These are phyloP conservation scores for Pilasporangium apinafurcum DNA, from an alignment of 352 stramenopile species.

Conservation along the genomic window DNA sequence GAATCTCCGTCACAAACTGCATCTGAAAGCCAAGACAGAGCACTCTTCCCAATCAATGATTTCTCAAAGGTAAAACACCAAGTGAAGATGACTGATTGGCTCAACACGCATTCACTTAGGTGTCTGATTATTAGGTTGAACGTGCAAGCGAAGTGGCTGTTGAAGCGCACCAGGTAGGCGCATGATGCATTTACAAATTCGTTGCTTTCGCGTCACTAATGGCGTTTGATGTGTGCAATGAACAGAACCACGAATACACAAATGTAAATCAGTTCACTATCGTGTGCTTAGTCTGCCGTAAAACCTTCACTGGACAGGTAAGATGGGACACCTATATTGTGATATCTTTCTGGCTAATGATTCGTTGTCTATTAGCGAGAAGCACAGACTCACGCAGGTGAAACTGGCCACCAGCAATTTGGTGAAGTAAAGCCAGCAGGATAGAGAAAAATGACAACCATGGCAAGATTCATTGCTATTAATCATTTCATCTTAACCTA, in stretches of 20 bases:
- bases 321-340: background rate
- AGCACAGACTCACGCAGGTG: slow-evolving; percentile 49
- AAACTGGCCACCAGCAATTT: slow-evolving; percentile 69
- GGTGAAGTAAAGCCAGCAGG: slow-evolving; percentile 33
- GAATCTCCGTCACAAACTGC: slow-evolving; percentile 41
- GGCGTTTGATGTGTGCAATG: background rate
- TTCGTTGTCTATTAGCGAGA: slow-evolving; percentile 26
- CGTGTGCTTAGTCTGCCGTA: slow-evolving; percentile 59
- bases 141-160: slow-evolving; percentile 74
- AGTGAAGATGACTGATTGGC: background rate
- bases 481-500: too few species aligned
- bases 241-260: slow-evolving; percentile 75
- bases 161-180: slow-evolving; percentile 64
- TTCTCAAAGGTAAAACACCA: slow-evolving; percentile 52
- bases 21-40: slow-evolving; percentile 43
- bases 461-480: background rate
- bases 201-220: background rate
- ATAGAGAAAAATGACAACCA: background rate
- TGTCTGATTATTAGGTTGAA: slow-evolving; percentile 41
- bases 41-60: slow-evolving; percentile 79
- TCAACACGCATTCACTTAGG: background rate
- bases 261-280: slow-evolving; percentile 70
- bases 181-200: background rate
- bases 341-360: background rate
- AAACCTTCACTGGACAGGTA: slow-evolving; percentile 62